Evolutionary conservation across 805 yeast species (phyloP).

Genomic region (Starmerella floricola): DNA sequence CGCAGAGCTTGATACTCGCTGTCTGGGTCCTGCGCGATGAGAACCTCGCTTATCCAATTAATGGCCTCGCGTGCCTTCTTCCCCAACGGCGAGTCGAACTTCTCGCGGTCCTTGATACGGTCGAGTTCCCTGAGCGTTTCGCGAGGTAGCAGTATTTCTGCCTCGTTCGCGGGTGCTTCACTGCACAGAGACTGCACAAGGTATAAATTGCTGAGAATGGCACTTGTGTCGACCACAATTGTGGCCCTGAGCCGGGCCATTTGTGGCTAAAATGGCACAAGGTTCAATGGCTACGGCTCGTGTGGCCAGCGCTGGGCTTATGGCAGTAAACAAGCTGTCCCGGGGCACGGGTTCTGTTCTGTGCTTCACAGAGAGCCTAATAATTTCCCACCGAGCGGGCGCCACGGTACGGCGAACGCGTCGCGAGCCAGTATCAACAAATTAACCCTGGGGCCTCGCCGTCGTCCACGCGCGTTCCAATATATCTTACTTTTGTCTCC

Average conservation of each 20-base stretch:
- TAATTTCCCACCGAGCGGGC: no score
- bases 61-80: slow-evolving; percentile 14
- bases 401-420: background rate
- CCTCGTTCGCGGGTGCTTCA: background rate
- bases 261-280: background rate
- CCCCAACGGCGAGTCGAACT: background rate
- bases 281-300: no score
- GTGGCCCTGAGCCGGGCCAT: slow-evolving; percentile 7
- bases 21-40: slow-evolving; percentile 5
- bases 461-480: slow-evolving; percentile 1
- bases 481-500: background rate
- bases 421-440: no score
- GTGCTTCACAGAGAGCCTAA: no score
- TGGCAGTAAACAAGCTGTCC: no score
- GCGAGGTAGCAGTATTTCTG: slow-evolving; percentile 14
- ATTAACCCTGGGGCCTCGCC: no score
- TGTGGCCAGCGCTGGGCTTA: no score
- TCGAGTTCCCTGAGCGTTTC: slow-evolving; percentile 14
- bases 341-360: no score
- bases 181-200: slow-evolving; percentile 3
- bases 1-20: slow-evolving; percentile 6
- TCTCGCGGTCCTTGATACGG: slow-evolving; percentile 14
- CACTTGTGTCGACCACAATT: slow-evolving; percentile 17
- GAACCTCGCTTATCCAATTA: slow-evolving; percentile 10
- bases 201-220: slow-evolving; percentile 5